phyloP scores from a whole-genome alignment of 1,284 basidiomycete genomes.

The Papiliotrema laurentii region DNA sequence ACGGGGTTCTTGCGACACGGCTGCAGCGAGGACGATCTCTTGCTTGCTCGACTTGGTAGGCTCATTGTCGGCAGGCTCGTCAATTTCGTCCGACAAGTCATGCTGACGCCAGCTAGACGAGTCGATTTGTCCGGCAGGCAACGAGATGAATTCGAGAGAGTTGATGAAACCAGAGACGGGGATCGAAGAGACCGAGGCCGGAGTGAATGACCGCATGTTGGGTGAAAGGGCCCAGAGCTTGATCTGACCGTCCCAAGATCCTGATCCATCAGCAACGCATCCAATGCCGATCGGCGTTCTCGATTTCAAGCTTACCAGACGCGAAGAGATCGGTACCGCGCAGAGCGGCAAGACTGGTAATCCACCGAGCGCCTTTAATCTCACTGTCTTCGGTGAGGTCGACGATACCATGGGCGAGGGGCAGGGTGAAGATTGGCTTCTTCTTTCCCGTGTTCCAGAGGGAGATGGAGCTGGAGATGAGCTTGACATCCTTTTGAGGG shows the following conservation, averaged over 20 bases:
- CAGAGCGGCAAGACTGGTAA: constrained; percentile 75
- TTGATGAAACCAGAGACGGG: constrained; percentile 77
- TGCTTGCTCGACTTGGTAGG: constrained; percentile 32
- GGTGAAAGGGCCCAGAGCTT: constrained; percentile 83
- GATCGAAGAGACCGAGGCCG: constrained; percentile 55
- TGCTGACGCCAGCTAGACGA: background rate
- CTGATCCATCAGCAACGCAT: constrained; percentile 49
- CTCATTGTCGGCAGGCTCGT: constrained; percentile 11
- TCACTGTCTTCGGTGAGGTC: constrained; percentile 54
- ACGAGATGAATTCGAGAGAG: constrained; percentile 72
- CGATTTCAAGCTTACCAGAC: constrained; percentile 59
- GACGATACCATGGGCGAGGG: constrained; percentile 72
- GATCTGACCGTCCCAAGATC: constrained; percentile 87
- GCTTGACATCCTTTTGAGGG: no score
- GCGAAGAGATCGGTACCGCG: constrained; percentile 88
- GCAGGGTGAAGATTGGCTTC: constrained; percentile 83
- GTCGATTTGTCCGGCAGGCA: constrained; percentile 55
- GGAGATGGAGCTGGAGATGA: constrained; percentile 72
- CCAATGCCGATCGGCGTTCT: background rate
- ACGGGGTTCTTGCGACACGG: constrained; percentile 79
- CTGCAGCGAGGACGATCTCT: constrained; percentile 66
- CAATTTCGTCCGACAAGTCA: constrained; percentile 46
- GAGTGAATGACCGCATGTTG: constrained; percentile 69
- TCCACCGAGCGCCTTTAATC: constrained; percentile 72
- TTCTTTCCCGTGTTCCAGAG: constrained; percentile 94